Evolutionary conservation across 805 yeast species (phyloP).

Genomic region (Yarrowia sp.): DNA sequence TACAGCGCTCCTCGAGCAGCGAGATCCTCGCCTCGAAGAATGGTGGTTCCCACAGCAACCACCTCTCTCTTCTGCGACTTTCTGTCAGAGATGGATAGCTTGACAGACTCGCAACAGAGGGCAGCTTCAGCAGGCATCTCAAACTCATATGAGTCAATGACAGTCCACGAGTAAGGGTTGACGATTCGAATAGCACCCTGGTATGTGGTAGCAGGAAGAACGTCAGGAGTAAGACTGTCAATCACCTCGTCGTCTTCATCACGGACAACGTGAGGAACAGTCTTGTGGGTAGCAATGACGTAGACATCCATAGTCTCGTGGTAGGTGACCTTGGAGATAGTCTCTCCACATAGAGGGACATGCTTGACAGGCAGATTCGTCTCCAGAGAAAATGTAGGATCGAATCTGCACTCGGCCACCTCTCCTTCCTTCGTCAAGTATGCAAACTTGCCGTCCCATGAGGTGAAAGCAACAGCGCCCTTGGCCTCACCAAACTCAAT

Average conservation of each 20-base stretch:
- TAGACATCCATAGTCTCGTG: constrained; percentile 71
- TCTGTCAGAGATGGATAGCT: constrained; percentile 53
- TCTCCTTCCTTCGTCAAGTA: constrained; percentile 21
- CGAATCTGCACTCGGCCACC: constrained; percentile 54
- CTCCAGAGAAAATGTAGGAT: constrained; percentile 67
- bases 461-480: constrained; percentile 14
- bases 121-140: constrained; percentile 69
- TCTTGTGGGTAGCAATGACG: constrained; percentile 65
- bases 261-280: constrained; percentile 65
- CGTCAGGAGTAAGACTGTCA: constrained; percentile 60
- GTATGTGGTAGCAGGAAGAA: constrained; percentile 63
- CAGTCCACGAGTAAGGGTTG: constrained; percentile 77
- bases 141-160: constrained; percentile 72
- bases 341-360: constrained; percentile 57
- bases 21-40: constrained; percentile 78
- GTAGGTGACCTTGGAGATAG: constrained; percentile 69
- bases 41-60: constrained; percentile 80
- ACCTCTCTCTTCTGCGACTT: constrained; percentile 61
- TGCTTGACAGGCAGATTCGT: constrained; percentile 48
- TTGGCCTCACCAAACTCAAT: constrained; percentile 34
- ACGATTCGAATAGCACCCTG: constrained; percentile 69
- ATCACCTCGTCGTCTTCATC: constrained; percentile 77
- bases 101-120: constrained; percentile 61
- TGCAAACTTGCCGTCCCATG: constrained; percentile 32
- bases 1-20: constrained; percentile 80